Conservation (phyloP, 1,284 basidiomycete species). For the Grifola frondosa region DNA sequence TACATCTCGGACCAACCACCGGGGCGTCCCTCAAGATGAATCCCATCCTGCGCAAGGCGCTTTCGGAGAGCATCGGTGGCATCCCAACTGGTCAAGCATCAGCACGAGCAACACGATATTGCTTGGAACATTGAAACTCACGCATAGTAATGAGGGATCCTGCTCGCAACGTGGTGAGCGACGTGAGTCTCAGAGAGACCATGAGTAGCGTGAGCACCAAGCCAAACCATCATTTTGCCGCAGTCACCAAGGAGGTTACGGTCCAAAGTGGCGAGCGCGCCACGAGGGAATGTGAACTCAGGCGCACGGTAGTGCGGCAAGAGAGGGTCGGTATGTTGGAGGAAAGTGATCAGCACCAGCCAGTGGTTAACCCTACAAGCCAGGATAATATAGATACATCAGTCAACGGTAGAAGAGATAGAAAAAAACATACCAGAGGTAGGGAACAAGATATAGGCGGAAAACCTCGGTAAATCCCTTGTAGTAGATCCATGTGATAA, state of each 20-base stretch:
- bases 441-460: constrained; percentile 84
- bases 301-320: constrained; percentile 92
- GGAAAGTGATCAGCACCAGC: constrained; percentile 91
- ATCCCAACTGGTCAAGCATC: too few relatives aligned
- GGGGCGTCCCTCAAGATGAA: constrained; percentile 62
- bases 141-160: constrained; percentile 92
- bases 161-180: constrained; percentile 86
- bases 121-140: too few relatives aligned
- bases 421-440: constrained; percentile 68
- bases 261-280: constrained; percentile 92
- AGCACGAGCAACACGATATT: too few relatives aligned
- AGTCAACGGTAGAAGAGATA: background rate
- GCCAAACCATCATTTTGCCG: constrained; percentile 72
- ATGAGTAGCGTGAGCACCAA: constrained; percentile 77
- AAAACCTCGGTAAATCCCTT: constrained; percentile 79
- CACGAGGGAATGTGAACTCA: constrained; percentile 93
- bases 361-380: constrained; percentile 73
- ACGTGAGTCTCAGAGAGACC: constrained; percentile 95
- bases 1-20: constrained; percentile 79
- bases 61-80: constrained; percentile 87
- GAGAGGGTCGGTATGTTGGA: constrained; percentile 96
- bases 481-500: constrained; percentile 60
- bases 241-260: constrained; percentile 83
- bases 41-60: constrained; percentile 65
- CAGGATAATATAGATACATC: too few relatives aligned